phyloP scores from a whole-genome alignment of 257 asterid genomes.

The Plectranthus barbatus region DNA sequence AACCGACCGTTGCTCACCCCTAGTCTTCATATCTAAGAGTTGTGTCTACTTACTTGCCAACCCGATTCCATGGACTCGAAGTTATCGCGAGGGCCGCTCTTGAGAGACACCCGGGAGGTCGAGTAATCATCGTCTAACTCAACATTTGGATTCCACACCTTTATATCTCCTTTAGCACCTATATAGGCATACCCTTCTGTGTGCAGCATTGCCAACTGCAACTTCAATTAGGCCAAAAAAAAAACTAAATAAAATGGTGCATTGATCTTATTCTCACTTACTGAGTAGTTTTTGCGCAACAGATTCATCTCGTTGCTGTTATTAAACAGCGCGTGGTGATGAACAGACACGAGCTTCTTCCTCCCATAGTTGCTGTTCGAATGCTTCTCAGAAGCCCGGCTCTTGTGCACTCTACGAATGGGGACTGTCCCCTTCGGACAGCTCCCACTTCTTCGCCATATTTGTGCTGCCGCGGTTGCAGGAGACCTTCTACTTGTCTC shows the following conservation, averaged over 20 bases:
- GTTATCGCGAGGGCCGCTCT: slow-evolving; percentile 28
- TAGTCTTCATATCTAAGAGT: too few species aligned
- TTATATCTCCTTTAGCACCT: slow-evolving; percentile 62
- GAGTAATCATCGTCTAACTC: slow-evolving; percentile 61
- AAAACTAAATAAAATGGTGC: too few species aligned
- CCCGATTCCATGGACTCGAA: slow-evolving; percentile 54
- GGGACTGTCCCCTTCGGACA: slow-evolving; percentile 73
- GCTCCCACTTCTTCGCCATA: slow-evolving; percentile 60
- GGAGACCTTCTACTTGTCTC: neutral
- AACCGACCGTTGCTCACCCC: too few species aligned
- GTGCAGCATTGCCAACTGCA: slow-evolving; percentile 45
- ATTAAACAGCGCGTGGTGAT: slow-evolving; percentile 2
- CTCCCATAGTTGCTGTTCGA: neutral
- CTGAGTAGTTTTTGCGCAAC: slow-evolving; percentile 42
- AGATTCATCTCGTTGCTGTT: slow-evolving; percentile 20
- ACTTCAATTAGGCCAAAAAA: neutral
- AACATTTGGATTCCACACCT: slow-evolving; percentile 45
- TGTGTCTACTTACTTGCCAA: slow-evolving; percentile 68
- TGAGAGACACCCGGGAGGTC: slow-evolving; percentile 43
- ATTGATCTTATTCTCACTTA: slow-evolving; percentile 18
- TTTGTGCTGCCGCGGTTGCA: slow-evolving; percentile 21
- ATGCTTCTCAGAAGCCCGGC: neutral
- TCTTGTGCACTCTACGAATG: slow-evolving; percentile 25
- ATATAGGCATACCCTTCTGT: slow-evolving; percentile 46
- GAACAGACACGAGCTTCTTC: slow-evolving; percentile 8